Percentiles rank a stretch among this genome's conserved stretches.
These are phyloP conservation scores for Nakazawaea ishiwadae DNA, from an alignment of 805 yeast genomes.

Conservation along the genomic window DNA sequence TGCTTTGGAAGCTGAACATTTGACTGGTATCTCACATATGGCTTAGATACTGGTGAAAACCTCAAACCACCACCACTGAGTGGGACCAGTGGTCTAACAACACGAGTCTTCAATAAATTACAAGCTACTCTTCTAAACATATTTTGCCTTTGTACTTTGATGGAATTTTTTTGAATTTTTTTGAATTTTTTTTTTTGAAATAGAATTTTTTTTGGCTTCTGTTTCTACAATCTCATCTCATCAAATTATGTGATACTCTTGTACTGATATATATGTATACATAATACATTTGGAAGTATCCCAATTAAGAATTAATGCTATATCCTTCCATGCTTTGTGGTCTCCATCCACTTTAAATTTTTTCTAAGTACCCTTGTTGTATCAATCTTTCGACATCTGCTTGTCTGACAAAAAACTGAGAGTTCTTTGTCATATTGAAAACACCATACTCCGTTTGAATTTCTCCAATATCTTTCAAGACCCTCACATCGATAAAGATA, in stretches of 20 bases:
- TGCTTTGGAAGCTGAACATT: conserved; percentile 44
- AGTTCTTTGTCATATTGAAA: conserved; percentile 85
- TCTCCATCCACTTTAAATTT: conserved; percentile 33
- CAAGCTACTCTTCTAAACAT: conserved; percentile 2
- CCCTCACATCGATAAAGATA: conserved; percentile 91
- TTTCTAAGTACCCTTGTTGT: conserved; percentile 90
- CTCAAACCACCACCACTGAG: too few relatives aligned
- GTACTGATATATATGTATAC: too few relatives aligned
- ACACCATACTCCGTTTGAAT: conserved; percentile 97
- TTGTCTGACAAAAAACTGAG: conserved; percentile 91
- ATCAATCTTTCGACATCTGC: conserved; percentile 91
- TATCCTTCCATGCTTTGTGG: too few relatives aligned
- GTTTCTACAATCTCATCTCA: neutral
- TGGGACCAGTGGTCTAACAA: too few relatives aligned
- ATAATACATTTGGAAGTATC: too few relatives aligned
- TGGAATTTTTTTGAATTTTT: too few relatives aligned
- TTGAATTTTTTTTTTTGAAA: too few relatives aligned
- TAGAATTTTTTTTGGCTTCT: neutral
- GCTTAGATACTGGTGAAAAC: too few relatives aligned
- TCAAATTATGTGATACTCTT: neutral
- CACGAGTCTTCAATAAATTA: too few relatives aligned
- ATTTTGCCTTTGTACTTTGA: neutral
- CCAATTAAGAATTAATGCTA: too few relatives aligned
- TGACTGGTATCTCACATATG: too few relatives aligned
- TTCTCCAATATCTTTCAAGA: conserved; percentile 91